Conservation (phyloP, 1,284 basidiomycete species). For the Heliocybe sulcata region DNA sequence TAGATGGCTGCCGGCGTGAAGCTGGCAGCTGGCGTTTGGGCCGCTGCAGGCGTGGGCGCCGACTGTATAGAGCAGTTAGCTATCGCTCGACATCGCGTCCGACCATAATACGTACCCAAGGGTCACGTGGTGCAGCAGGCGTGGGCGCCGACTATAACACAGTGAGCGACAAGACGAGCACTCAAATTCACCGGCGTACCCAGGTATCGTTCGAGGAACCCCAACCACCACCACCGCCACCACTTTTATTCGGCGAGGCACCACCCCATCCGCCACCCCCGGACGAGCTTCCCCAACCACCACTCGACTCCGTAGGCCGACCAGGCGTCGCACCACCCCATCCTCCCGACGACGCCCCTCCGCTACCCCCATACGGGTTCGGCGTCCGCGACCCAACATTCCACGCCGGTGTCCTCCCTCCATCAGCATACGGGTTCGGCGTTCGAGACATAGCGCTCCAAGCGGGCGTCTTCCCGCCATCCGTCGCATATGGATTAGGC, state of each 20-base stretch:
- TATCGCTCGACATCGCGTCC: slow-evolving; percentile 9
- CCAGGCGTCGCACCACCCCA: slow-evolving; percentile 28
- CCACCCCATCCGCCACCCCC: slow-evolving; percentile 16
- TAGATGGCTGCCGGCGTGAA: slow-evolving; percentile 12
- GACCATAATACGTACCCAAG: slow-evolving; percentile 19
- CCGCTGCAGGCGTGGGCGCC: slow-evolving; percentile 48
- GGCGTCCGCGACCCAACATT: slow-evolving; percentile 51
- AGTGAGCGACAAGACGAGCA: no score
- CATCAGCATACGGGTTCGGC: slow-evolving; percentile 52
- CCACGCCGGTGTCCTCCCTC: slow-evolving; percentile 48
- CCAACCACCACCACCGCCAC: slow-evolving; percentile 10
- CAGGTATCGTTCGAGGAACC: neutral
- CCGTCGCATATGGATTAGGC: slow-evolving; percentile 62
- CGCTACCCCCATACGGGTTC: slow-evolving; percentile 40
- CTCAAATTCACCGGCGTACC: neutral
- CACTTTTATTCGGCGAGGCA: slow-evolving; percentile 2
- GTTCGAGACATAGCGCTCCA: slow-evolving; percentile 49
- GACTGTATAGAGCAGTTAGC: slow-evolving; percentile 23
- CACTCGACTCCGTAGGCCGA: slow-evolving; percentile 26
- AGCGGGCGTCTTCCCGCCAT: slow-evolving; percentile 47
- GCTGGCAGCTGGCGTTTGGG: slow-evolving; percentile 39
- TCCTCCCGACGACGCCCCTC: slow-evolving; percentile 16
- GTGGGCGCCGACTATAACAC: no score
- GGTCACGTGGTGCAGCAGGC: no score
- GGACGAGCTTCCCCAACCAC: slow-evolving; percentile 17